Evolutionary conservation across 2,329 filamentous ascomycete genomes (phyloP).

Genomic region (Alternaria sp.): DNA sequence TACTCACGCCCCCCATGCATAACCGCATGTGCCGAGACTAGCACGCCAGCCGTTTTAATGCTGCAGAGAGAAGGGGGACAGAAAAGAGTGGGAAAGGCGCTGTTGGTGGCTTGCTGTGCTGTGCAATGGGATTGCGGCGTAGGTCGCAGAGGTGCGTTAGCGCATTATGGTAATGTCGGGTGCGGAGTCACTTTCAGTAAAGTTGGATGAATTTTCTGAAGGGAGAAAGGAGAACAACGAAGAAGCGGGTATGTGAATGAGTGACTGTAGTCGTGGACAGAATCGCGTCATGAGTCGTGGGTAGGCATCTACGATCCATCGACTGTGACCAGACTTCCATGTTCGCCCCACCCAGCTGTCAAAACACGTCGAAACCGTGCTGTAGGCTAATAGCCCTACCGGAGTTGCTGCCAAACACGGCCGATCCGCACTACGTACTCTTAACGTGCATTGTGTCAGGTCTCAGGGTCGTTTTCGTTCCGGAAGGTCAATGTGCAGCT

Average conservation of each 20-base stretch:
- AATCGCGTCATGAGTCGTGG: neutral
- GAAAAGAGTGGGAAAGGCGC: neutral
- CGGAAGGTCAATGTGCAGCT: slow-evolving; percentile 1
- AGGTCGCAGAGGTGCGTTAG: slow-evolving; percentile 4
- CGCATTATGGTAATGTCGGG: neutral
- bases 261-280: neutral
- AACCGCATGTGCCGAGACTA: neutral
- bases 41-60: neutral
- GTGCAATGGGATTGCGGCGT: slow-evolving; percentile 5
- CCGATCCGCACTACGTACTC: neutral
- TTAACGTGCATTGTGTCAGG: slow-evolving; percentile 3
- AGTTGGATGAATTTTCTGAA: neutral
- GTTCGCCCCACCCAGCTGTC: slow-evolving; percentile 1
- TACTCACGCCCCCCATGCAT: neutral
- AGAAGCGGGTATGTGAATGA: neutral
- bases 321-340: neutral
- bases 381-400: neutral
- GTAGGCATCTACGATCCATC: neutral
- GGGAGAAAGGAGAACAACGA: neutral
- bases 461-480: neutral
- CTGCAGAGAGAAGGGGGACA: neutral
- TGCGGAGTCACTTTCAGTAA: neutral
- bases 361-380: slow-evolving; percentile 6
- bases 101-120: slow-evolving; percentile 9
- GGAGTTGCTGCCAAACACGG: neutral